These are phyloP conservation scores for Pulicaria dysenterica DNA, from an alignment of 129 eudicot genomes.

Conservation along the genomic window DNA sequence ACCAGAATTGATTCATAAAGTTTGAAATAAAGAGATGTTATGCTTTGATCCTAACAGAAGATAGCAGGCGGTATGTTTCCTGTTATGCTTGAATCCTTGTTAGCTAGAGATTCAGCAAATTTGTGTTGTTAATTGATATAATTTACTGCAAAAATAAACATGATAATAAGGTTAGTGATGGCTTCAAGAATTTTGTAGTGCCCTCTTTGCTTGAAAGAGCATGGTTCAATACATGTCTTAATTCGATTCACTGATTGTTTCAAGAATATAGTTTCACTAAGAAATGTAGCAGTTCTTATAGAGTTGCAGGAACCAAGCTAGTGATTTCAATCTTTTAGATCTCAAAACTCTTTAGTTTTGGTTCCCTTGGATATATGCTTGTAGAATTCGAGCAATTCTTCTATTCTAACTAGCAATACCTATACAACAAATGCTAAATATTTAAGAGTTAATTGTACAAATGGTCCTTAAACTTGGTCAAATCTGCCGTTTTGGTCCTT, in stretches of 20 bases:
- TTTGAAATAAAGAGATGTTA: conserved; percentile 1
- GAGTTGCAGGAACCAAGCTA: too few relatives aligned
- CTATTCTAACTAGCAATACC: too few relatives aligned
- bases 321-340: too few relatives aligned
- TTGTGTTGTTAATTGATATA: conserved; percentile 20
- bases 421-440: too few relatives aligned
- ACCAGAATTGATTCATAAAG: conserved; percentile 27
- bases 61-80: conserved; percentile 33
- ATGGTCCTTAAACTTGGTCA: too few relatives aligned
- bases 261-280: neutral
- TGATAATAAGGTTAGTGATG: conserved; percentile 20
- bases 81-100: conserved; percentile 20
- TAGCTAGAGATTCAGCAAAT: conserved; percentile 19
- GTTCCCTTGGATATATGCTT: too few relatives aligned
- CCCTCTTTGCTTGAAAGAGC: neutral
- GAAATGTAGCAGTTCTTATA: neutral
- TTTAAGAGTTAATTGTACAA: too few relatives aligned
- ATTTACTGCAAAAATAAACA: conserved; percentile 25
- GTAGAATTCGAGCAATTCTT: too few relatives aligned
- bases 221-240: neutral
- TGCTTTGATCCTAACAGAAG: neutral
- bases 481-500: too few relatives aligned
- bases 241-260: conserved; percentile 4
- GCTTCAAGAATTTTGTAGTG: conserved; percentile 17
- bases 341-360: too few relatives aligned